Percentiles rank a stretch among this genome's conserved stretches.
These are phyloP conservation scores for Neopestalotiopsis clavispora DNA, from an alignment of 2,329 filamentous ascomycete species.

Conservation along the genomic window DNA sequence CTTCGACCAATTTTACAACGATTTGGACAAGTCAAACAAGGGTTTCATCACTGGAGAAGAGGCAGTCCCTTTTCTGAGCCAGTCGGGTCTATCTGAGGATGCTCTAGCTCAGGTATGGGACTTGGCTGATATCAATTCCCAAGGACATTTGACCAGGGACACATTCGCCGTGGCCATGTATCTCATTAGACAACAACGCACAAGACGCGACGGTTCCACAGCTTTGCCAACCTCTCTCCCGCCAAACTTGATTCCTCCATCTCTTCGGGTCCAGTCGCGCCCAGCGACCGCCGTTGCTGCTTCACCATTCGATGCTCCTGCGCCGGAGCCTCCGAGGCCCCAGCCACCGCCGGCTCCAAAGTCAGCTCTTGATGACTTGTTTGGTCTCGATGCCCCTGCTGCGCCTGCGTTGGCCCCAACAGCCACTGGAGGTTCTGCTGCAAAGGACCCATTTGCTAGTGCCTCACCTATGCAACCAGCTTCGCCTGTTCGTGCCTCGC, in stretches of 20 bases:
- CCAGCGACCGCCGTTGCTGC: constrained; percentile 48
- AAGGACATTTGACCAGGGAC: constrained; percentile 82
- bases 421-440: constrained; percentile 75
- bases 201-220: constrained; percentile 64
- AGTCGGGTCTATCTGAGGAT: constrained; percentile 88
- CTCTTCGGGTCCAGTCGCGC: constrained; percentile 68
- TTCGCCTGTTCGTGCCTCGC: constrained; percentile 58
- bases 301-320: constrained; percentile 54
- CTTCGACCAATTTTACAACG: constrained; percentile 86
- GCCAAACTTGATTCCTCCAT: constrained; percentile 82
- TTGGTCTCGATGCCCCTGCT: constrained; percentile 76
- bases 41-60: constrained; percentile 93
- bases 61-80: constrained; percentile 91
- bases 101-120: constrained; percentile 96
- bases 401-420: constrained; percentile 65
- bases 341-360: constrained; percentile 56
- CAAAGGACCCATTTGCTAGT: constrained; percentile 66
- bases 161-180: constrained; percentile 99
- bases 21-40: constrained; percentile 78
- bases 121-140: constrained; percentile 89
- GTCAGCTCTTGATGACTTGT: constrained; percentile 90
- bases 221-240: constrained; percentile 79
- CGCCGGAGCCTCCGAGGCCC: constrained; percentile 33
- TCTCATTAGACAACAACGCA: constrained; percentile 87
- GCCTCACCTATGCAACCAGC: constrained; percentile 54